These are phyloP conservation scores for Podila horticola DNA, from an alignment of 192 early-diverging fungal species.

Conservation along the genomic window DNA sequence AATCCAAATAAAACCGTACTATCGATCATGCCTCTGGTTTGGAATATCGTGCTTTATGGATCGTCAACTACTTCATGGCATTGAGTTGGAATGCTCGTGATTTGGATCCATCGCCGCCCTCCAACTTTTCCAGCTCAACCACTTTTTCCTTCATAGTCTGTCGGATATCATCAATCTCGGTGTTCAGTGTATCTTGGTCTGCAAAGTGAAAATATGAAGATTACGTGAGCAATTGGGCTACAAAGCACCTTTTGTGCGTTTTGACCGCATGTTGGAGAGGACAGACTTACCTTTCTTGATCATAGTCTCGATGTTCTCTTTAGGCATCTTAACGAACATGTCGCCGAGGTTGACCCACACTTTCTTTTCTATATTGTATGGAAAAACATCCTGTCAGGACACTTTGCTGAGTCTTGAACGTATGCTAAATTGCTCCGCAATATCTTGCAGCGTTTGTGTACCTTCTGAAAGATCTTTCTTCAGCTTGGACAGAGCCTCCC, in stretches of 20 bases:
- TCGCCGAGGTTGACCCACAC: conserved; percentile 68
- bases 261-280: too few species aligned
- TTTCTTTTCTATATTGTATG: conserved; percentile 59
- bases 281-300: conserved; percentile 61
- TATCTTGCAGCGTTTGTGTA: neutral
- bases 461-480: conserved; percentile 53
- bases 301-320: conserved; percentile 56
- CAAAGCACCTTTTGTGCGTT: neutral
- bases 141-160: conserved; percentile 57
- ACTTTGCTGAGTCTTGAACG: neutral
- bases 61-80: conserved; percentile 23
- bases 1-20: neutral
- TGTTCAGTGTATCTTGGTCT: conserved; percentile 63
- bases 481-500: conserved; percentile 62
- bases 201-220: neutral
- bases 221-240: neutral
- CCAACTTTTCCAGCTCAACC: conserved; percentile 56
- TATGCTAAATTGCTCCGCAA: too few species aligned
- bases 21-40: neutral
- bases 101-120: conserved; percentile 56
- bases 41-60: neutral
- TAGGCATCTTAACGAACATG: conserved; percentile 67
- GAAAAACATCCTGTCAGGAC: neutral
- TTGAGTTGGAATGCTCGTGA: conserved; percentile 57
- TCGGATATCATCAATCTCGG: conserved; percentile 56